phyloP scores from a whole-genome alignment of 2,329 filamentous ascomycete species.

The Fusarium napiforme region DNA sequence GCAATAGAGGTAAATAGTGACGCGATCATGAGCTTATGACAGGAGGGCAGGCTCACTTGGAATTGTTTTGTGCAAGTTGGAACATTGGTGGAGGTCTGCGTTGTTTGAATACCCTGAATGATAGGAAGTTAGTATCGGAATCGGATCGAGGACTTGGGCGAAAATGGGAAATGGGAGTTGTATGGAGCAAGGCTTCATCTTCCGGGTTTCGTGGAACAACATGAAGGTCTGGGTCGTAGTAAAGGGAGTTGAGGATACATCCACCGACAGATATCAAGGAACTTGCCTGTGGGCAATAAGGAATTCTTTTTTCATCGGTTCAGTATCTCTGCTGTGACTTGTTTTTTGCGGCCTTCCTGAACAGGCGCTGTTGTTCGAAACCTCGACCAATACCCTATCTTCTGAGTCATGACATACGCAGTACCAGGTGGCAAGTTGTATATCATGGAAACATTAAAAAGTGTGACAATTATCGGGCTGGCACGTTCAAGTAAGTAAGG shows the following conservation, averaged over 20 bases:
- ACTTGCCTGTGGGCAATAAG: background rate
- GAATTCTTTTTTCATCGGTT: background rate
- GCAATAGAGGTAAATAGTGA: constrained; percentile 27
- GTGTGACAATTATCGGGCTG: background rate
- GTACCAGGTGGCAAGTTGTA: background rate
- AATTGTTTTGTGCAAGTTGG: constrained; percentile 28
- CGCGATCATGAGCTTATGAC: constrained; percentile 25
- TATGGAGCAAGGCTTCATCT: background rate
- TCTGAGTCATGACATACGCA: background rate
- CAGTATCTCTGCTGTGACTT: background rate
- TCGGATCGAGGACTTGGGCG: background rate
- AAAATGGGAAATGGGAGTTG: background rate
- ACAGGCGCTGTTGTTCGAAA: background rate
- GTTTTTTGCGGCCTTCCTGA: background rate
- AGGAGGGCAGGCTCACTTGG: constrained; percentile 6
- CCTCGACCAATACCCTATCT: background rate
- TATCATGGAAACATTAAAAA: background rate
- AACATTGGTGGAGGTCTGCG: constrained; percentile 18
- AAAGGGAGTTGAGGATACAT: constrained; percentile 14
- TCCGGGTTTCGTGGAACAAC: background rate
- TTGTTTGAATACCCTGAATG: constrained; percentile 35
- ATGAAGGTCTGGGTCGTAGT: background rate
- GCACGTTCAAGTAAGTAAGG: background rate
- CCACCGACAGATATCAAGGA: constrained; percentile 6
- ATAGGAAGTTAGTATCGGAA: background rate